Base-by-base conservation (phyloP, 345 rosid species). In the Diplotaxis tenuifolia region DNA sequence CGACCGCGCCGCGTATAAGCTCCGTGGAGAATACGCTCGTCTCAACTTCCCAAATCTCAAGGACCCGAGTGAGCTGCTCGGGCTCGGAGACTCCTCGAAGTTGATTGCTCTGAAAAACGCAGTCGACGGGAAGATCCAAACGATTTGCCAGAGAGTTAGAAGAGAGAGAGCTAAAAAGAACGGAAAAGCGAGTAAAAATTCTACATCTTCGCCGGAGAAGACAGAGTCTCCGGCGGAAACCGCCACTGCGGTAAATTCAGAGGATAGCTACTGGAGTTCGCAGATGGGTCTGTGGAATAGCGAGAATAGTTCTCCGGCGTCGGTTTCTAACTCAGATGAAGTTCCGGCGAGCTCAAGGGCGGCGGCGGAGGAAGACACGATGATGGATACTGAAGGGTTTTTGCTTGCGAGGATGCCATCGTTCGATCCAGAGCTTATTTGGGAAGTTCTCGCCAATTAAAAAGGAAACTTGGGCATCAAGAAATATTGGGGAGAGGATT, bases 1-100 rank as follows among this genome's bases (percentile, higher is more conserved):
- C 58, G 99, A 95, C 67, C 85, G 94, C n/a, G 99, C 98, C 2
- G 99, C 99, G n/a, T 90, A 92, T 55, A 92, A 92, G 81, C 92
- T 95, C 9, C 79, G 99, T 34, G 97, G 99, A 9, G 98, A 95
- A 64, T 92, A 95, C 65, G 99, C 99, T 0, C 79, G 93, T 54
- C 77, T 92, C 73, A 95, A 95, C 70, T 95, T 95, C 71, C 98
- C 98, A 0, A 86, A 92, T 67, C 78, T 87, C 10, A 86, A 88
- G 40, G 99, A 95, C 49, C 86, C 86, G 0, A 78, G 74, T 7
- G 81, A 81, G 75, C 32, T 91, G 9, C 68, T 88, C 18, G 92
- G 89, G 5, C 81, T 92, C 4, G 82, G 79, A n/a, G 99, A 92
- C 55, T 67, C 81, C 27, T 25, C 87, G 0, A 90, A 80, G 73